Percentiles rank a stretch among this genome's conserved stretches.
These are phyloP conservation scores for Allium cepa DNA, from an alignment of 106 monocot genomes.

Conservation along the genomic window DNA sequence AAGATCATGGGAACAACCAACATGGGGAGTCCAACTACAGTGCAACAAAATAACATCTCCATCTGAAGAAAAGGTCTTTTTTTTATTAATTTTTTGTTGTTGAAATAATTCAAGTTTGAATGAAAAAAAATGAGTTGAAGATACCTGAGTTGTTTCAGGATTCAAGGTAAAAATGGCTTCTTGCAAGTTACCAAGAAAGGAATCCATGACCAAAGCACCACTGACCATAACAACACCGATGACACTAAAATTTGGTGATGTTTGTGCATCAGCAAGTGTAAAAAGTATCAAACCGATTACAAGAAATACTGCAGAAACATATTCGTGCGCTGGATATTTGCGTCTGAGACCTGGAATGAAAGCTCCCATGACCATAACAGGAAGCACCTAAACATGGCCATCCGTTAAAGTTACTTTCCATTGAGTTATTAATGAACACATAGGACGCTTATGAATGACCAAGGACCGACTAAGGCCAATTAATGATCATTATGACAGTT, in stretches of 20 bases:
- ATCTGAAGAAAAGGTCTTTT: constrained; percentile 30
- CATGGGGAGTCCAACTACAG: constrained; percentile 73
- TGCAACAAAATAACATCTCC: constrained; percentile 96
- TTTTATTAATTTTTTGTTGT: no score
- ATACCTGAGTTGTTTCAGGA: constrained; percentile 88
- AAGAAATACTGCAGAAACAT: constrained; percentile 69
- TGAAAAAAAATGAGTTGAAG: background rate
- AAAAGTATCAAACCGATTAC: constrained; percentile 86
- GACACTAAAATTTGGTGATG: constrained; percentile 84
- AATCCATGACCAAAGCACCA: constrained; percentile 80
- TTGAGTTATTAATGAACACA: background rate
- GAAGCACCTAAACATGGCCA: constrained; percentile 46
- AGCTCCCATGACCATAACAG: constrained; percentile 95
- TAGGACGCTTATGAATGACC: background rate
- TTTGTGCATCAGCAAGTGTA: constrained; percentile 79
- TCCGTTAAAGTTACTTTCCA: background rate
- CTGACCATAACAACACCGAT: constrained; percentile 80
- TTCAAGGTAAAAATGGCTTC: constrained; percentile 92
- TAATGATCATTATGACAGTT: no score
- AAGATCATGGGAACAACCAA: constrained; percentile 78
- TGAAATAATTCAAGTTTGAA: background rate
- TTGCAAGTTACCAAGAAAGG: constrained; percentile 88
- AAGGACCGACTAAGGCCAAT: background rate
- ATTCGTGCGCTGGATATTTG: constrained; percentile 82
- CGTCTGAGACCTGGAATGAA: constrained; percentile 88